Conservation (phyloP, 1,284 basidiomycete species). For the Pseudozyma pruni region DNA sequence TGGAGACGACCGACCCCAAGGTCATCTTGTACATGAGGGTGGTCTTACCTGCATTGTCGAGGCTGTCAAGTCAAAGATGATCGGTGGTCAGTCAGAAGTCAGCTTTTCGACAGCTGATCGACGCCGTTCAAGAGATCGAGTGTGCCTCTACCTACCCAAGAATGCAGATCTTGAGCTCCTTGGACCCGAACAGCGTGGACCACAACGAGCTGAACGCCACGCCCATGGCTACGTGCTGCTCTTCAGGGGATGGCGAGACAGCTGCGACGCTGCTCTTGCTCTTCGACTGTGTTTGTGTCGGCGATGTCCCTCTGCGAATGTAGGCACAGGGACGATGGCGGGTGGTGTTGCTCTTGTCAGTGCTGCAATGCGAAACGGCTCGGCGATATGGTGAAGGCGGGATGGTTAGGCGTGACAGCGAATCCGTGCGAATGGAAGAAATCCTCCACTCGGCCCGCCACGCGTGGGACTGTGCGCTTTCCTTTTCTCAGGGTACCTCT, state of each 20-base stretch:
- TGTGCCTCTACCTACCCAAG: too few species aligned
- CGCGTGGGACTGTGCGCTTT: conserved; percentile 8
- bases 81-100: neutral
- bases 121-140: too few species aligned
- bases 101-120: too few species aligned
- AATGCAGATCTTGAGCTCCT: conserved; percentile 70
- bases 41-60: conserved; percentile 72
- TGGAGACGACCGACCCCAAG: conserved; percentile 71
- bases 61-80: conserved; percentile 15
- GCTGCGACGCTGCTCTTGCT: neutral
- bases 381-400: too few species aligned
- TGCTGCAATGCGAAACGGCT: neutral
- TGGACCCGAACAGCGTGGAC: conserved; percentile 70
- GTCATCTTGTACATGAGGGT: conserved; percentile 72
- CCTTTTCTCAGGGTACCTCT: conserved; percentile 16
- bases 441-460: neutral
- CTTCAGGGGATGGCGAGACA: neutral
- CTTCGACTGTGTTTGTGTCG: neutral
- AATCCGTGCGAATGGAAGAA: conserved; percentile 24
- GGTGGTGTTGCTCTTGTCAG: neutral
- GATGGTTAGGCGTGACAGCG: too few species aligned
- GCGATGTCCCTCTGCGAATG: neutral
- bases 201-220: conserved; percentile 68
- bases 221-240: conserved; percentile 48
- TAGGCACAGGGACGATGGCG: neutral